A percentile compares a stretch with the other conserved stretches of the same genome.
Evolutionary conservation across 2,329 filamentous ascomycete genomes (phyloP).

Genomic region (Neofusicoccum cordaticola): DNA sequence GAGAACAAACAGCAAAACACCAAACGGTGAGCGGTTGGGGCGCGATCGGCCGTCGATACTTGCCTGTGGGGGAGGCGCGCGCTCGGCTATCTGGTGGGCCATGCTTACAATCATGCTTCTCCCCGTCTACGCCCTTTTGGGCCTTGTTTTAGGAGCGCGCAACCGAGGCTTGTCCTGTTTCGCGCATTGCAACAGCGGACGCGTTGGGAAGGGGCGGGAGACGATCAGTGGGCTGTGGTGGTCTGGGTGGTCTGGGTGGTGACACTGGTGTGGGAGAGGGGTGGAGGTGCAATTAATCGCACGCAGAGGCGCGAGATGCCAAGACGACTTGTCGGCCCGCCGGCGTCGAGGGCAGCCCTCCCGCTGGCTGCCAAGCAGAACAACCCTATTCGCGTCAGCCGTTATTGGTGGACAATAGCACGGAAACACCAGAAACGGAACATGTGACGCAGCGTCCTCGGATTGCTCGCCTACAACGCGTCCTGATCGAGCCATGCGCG

Average conservation of each 20-base stretch:
- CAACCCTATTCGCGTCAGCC: background rate
- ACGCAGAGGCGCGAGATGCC: slow-evolving; percentile 6
- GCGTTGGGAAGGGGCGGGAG: slow-evolving; percentile 9
- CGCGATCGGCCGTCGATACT: slow-evolving; percentile 5
- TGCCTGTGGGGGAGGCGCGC: slow-evolving; percentile 7
- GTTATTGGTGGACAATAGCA: background rate
- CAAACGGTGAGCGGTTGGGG: background rate
- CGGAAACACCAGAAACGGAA: background rate
- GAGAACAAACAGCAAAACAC: background rate
- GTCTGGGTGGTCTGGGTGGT: background rate
- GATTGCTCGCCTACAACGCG: background rate
- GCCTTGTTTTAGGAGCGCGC: slow-evolving; percentile 3
- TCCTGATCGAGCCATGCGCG: background rate
- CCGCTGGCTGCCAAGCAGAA: background rate
- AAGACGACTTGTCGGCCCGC: slow-evolving; percentile 10
- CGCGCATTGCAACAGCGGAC: background rate
- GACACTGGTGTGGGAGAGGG: slow-evolving; percentile 4
- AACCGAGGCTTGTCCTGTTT: slow-evolving; percentile 13
- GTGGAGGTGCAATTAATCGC: slow-evolving; percentile 17
- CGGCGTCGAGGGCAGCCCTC: background rate
- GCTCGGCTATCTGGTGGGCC: background rate
- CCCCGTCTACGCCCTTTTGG: background rate
- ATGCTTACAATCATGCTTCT: slow-evolving; percentile 13
- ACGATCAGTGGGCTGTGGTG: slow-evolving; percentile 2
- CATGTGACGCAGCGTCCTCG: background rate